These are phyloP conservation scores for Leucocoprinus birnbaumii DNA, from an alignment of 768 basidiomycete species.

Conservation along the genomic window DNA sequence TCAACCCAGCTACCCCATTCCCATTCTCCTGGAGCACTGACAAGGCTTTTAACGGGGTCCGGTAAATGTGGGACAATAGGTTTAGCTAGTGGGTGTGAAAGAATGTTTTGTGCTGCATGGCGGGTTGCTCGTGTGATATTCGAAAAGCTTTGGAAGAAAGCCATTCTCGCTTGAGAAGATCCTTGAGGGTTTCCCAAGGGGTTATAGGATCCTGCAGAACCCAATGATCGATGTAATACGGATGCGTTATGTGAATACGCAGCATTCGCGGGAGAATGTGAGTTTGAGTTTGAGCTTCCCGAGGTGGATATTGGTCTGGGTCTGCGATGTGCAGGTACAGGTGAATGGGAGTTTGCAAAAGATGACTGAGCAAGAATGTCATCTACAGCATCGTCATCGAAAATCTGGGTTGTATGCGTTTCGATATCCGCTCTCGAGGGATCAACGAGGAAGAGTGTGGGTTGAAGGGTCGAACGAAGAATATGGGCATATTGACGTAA, in stretches of 20 bases:
- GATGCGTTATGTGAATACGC: conserved; percentile 64
- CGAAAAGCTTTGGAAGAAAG: conserved; percentile 90
- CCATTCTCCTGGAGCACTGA: conserved; percentile 86
- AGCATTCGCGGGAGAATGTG: background rate
- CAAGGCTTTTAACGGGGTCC: conserved; percentile 87
- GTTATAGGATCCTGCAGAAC: conserved; percentile 44
- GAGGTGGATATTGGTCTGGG: conserved; percentile 60
- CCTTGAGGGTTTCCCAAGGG: background rate
- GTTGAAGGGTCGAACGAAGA: conserved; percentile 82
- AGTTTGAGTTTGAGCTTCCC: conserved; percentile 28
- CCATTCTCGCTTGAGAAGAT: conserved; percentile 63
- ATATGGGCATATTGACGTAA: conserved; percentile 77
- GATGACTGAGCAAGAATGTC: conserved; percentile 82
- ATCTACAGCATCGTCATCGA: conserved; percentile 84
- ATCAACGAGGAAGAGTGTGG: conserved; percentile 86
- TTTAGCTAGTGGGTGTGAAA: conserved; percentile 94
- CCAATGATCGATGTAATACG: conserved; percentile 77
- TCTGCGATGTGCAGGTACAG: conserved; percentile 79
- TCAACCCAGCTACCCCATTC: conserved; percentile 95
- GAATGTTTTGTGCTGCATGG: conserved; percentile 90
- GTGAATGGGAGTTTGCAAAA: conserved; percentile 73
- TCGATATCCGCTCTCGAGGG: conserved; percentile 93
- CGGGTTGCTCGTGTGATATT: conserved; percentile 92
- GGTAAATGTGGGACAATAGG: conserved; percentile 96
- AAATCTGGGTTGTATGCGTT: conserved; percentile 80